phyloP scores from a whole-genome alignment of 495 filamentous ascomycete species.

The Hypomontagnella submonticulosa region DNA sequence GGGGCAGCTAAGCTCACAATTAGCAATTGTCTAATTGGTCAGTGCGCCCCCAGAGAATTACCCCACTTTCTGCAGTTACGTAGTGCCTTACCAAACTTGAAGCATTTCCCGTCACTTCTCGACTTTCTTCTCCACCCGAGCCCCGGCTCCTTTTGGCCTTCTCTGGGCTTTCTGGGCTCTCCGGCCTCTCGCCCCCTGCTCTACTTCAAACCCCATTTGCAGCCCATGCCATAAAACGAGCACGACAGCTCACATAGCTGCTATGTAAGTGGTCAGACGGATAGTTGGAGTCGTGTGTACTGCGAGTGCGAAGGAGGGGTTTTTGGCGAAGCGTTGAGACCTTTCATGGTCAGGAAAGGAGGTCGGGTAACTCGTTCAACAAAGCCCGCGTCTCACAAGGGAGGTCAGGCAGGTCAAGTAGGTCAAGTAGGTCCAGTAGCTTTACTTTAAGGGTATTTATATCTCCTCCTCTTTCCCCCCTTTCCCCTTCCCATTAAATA shows the following conservation, averaged over 20 bases:
- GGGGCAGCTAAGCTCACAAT: constrained; percentile 41
- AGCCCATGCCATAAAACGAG: constrained; percentile 24
- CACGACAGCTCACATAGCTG: constrained; percentile 27
- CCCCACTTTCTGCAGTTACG: constrained; percentile 41
- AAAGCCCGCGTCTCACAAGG: constrained; percentile 17
- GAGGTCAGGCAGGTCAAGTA: constrained; percentile 14
- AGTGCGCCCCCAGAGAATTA: constrained; percentile 17
- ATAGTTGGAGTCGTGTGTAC: constrained; percentile 28
- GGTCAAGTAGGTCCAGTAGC: constrained; percentile 1
- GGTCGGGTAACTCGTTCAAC: constrained; percentile 4
- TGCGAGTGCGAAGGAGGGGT: constrained; percentile 13
- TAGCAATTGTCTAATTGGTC: constrained; percentile 37
- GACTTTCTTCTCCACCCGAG: constrained; percentile 20
- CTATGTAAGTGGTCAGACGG: constrained; percentile 38
- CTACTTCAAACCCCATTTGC: constrained; percentile 33
- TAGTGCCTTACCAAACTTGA: constrained; percentile 27
- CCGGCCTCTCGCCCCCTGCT: constrained; percentile 38
- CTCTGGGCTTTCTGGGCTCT: constrained; percentile 3
- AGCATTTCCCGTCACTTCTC: constrained; percentile 4
- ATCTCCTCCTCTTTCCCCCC: constrained; percentile 24
- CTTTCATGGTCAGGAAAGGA: neutral
- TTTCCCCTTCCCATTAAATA: constrained; percentile 5
- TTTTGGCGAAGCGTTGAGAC: constrained; percentile 16
- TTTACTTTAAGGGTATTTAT: constrained; percentile 33
- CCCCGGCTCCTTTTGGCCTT: constrained; percentile 23